Evolutionary conservation across 2,329 filamentous ascomycete genomes (phyloP).

Genomic region (Chaetomium globosum): DNA sequence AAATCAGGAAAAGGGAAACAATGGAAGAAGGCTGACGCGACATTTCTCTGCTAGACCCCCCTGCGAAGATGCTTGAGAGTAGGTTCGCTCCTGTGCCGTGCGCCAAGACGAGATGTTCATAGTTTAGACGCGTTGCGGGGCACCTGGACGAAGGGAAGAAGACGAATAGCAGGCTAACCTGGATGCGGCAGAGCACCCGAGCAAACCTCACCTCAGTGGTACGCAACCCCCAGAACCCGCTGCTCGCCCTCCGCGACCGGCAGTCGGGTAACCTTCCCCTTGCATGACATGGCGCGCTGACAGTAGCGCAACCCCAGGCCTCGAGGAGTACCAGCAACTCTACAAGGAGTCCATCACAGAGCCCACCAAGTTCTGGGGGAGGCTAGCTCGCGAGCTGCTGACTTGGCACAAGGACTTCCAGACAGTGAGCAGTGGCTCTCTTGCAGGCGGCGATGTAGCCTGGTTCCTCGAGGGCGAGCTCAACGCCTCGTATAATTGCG

Average conservation of each 20-base stretch:
- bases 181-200: slow-evolving; percentile 63
- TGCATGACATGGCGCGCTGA: slow-evolving; percentile 37
- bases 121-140: slow-evolving; percentile 17
- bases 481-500: slow-evolving; percentile 96
- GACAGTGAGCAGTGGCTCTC: slow-evolving; percentile 77
- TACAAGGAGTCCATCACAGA: slow-evolving; percentile 86
- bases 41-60: slow-evolving; percentile 54
- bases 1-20: neutral
- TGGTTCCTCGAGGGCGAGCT: slow-evolving; percentile 95
- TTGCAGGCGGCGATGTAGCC: slow-evolving; percentile 78
- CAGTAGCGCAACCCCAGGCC: slow-evolving; percentile 46
- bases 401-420: slow-evolving; percentile 91
- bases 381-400: slow-evolving; percentile 82
- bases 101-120: slow-evolving; percentile 23
- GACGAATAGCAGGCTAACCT: slow-evolving; percentile 40
- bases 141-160: slow-evolving; percentile 33
- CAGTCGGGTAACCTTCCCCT: slow-evolving; percentile 16
- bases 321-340: slow-evolving; percentile 68
- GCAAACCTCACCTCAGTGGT: slow-evolving; percentile 68
- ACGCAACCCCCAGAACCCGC: slow-evolving; percentile 42
- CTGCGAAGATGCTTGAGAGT: slow-evolving; percentile 69
- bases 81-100: slow-evolving; percentile 44
- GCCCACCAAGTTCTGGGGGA: slow-evolving; percentile 87
- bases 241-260: slow-evolving; percentile 21
- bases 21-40: slow-evolving; percentile 31